These are phyloP conservation scores for Diaporthe sp. DNA, from an alignment of 2,329 filamentous ascomycete genomes.

Conservation along the genomic window DNA sequence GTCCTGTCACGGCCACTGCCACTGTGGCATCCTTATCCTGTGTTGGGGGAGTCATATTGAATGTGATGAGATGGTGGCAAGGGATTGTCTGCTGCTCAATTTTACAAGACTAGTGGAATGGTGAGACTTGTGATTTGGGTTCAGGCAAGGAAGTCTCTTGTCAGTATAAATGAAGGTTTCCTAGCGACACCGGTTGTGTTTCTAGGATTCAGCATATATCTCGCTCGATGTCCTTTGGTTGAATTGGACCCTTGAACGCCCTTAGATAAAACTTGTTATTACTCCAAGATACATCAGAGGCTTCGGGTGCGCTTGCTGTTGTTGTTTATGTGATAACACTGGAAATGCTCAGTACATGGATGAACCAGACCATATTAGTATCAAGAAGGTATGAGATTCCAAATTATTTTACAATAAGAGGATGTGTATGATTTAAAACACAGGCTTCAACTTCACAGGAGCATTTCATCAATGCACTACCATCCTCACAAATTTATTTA, in stretches of 20 bases:
- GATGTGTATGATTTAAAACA: neutral
- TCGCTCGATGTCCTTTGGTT: neutral
- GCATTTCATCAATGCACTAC: neutral
- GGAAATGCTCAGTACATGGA: no score
- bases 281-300: neutral
- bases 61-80: neutral
- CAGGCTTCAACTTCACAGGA: neutral
- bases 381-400: neutral
- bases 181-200: neutral
- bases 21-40: neutral
- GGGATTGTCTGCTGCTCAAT: neutral
- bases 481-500: neutral
- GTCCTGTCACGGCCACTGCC: neutral
- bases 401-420: neutral
- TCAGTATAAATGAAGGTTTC: neutral
- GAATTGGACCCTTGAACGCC: neutral
- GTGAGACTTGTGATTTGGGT: neutral
- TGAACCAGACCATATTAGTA: no score
- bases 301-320: neutral
- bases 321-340: neutral
- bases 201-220: neutral
- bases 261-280: neutral
- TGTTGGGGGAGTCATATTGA: neutral
- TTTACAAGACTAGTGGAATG: neutral
- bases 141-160: neutral